Evolutionary conservation across 106 monocot species (phyloP), one percentile per base, ranked within the genome.

Genomic region (Allium fistulosum): DNA sequence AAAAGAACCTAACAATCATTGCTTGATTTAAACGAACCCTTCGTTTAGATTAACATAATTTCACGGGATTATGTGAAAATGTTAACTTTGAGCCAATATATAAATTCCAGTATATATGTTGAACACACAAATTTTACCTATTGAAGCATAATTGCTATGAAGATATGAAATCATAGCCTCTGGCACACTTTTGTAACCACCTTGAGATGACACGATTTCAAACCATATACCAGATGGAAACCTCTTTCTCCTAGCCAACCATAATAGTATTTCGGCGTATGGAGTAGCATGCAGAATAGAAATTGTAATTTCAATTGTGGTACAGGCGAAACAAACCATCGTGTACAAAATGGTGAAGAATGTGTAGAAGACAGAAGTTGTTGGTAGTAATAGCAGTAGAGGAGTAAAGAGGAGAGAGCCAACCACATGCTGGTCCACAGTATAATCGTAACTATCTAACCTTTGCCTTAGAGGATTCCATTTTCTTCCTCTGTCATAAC

Each of bases 351-450:
- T 82, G 14, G 99, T 90, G 79, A 93, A 90, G 63, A 99, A 93
- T 59, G 93, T 83, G 76, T 99, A 90, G 80, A 99, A 99, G 7
- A 90, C 85, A 47, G 93, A 90, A 1, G 93, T 93, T 27, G 99
- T 93, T 56, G 99, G 99, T 48, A 93, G 68, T n/a, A 99, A 75
- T 16, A 99, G 80, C 57, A 99, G 75, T 63, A 93, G 66, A 12
- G 90, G 93, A 22, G 93, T 90, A 68, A 99, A 93, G 17, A 99
- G 70, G 49, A 99, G 83, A 11, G 99, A 93, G 58, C 99, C 93
- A 69, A 99, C 93, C 58, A 99, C 89, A 78, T 93, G 99, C 55
- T 93, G 93, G 67, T 99, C 90, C 61, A 99, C 99, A 11, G 84
- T 77, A 77, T 87, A 93, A 49, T 84, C 84, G 65, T 82, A 93